Evolutionary conservation across 495 filamentous ascomycete species (phyloP).

Genomic region (Penicillium tannophilum): DNA sequence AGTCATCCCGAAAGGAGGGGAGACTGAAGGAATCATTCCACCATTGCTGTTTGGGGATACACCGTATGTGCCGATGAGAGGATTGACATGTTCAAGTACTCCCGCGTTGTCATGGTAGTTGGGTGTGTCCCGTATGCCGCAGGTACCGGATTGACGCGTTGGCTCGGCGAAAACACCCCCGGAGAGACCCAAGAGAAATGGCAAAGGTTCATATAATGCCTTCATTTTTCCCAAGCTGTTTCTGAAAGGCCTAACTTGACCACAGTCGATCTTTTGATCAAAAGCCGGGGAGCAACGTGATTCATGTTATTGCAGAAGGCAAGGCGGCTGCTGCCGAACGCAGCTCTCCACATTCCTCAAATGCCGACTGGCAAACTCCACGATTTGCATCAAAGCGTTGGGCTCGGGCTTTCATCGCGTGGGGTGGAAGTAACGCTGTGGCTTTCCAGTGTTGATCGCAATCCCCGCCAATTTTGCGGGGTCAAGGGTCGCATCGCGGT

Average conservation of each 20-base stretch:
- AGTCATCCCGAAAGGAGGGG: constrained; percentile 31
- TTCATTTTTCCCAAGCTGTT: neutral
- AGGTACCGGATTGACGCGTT: constrained; percentile 1
- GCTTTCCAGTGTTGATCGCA: constrained; percentile 1
- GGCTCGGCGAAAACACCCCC: constrained; percentile 7
- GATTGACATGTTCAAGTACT: constrained; percentile 27
- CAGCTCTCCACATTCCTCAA: neutral
- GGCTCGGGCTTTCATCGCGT: neutral
- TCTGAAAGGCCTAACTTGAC: neutral
- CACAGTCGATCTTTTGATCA: neutral
- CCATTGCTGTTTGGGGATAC: constrained; percentile 26
- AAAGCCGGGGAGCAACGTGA: neutral
- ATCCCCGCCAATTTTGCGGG: constrained; percentile 7
- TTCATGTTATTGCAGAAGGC: neutral
- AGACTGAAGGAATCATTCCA: constrained; percentile 33
- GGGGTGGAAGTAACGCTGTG: constrained; percentile 4
- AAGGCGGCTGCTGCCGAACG: neutral
- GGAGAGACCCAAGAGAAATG: neutral
- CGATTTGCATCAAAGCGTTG: neutral
- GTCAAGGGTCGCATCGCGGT: constrained; percentile 5
- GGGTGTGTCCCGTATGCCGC: neutral
- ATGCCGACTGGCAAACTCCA: neutral
- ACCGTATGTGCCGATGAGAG: constrained; percentile 29
- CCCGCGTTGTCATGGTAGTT: constrained; percentile 19
- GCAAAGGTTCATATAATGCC: neutral